Conservation (phyloP, 495 filamentous ascomycete genomes). For the Aspergillus homomorphus region DNA sequence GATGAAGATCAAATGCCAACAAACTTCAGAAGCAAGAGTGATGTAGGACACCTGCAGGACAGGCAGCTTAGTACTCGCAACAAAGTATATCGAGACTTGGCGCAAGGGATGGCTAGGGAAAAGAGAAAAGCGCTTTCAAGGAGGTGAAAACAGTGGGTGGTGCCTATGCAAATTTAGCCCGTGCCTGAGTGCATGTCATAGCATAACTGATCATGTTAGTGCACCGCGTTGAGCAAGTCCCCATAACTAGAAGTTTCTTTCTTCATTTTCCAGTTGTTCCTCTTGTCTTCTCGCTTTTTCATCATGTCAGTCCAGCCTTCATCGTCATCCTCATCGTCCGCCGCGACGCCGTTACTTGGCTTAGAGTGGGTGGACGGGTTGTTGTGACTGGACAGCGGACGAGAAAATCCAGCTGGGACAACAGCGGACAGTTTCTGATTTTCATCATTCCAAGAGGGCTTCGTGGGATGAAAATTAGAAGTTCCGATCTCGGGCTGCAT, state of each 20-base stretch:
- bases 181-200: not conserved
- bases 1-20: slow-evolving; percentile 5
- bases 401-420: slow-evolving; percentile 23
- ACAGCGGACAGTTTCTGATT: slow-evolving; percentile 31
- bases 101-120: not conserved
- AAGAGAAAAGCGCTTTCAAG: not conserved
- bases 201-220: slow-evolving; percentile 23
- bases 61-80: not conserved
- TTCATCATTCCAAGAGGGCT: slow-evolving; percentile 49
- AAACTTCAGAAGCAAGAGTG: slow-evolving; percentile 6
- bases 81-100: not conserved
- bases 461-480: slow-evolving; percentile 49
- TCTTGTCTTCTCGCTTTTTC: slow-evolving; percentile 78
- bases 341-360: slow-evolving; percentile 21
- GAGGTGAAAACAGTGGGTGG: slow-evolving; percentile 19
- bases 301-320: slow-evolving; percentile 86
- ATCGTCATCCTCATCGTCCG: slow-evolving; percentile 73
- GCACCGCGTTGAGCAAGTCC: slow-evolving; percentile 44
- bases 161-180: slow-evolving; percentile 4
- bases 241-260: slow-evolving; percentile 46
- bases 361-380: slow-evolving; percentile 23
- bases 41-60: not conserved
- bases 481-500: slow-evolving; percentile 33
- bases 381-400: slow-evolving; percentile 32
- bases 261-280: slow-evolving; percentile 67